Base-by-base conservation (phyloP, 345 rosid genomes). In the Noccaea bulbosa region DNA sequence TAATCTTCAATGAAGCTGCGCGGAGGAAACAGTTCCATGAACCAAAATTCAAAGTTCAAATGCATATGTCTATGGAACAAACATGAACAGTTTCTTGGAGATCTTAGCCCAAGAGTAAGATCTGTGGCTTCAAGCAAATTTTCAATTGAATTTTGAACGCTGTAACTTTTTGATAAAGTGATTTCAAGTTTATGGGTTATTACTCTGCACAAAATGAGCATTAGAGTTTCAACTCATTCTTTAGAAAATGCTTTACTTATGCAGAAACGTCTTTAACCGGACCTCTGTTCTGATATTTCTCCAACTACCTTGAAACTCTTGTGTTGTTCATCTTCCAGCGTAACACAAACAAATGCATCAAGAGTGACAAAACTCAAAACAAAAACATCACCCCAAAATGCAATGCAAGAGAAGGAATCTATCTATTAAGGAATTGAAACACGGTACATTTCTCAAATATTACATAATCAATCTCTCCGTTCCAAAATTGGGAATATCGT, bases 191-290 rank as follows among this genome's bases (percentile, higher is more conserved):
- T 43, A 62, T 67, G 69, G 62, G 56, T 0, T 17, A 17, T 58
- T 73, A 56, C 65, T 43, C 6, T 65, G 52, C 62, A 67, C 55
- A 40, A 17, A 17, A 43, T 67, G 56, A n/a, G 73, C 64, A 74
- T 61, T 35, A 56, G 51, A 52, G 57, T 60, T 52, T 15, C 62
- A 59, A 74, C 67, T 53, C 72, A 66, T 73, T 56, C 46, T 9
- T 58, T 58, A 58, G 66, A 22, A 58, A 70, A 7, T 45, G 41
- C 17, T 6, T 9, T 61, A 7, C 43, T 50, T 16, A 50, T 61
- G 17, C 50, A 46, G 11, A 17, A 20, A 33, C n/a, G 11, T 4
- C 40, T 27, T 35, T 4, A 16, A 30, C 27, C 20, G 20, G 20
- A 17, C 20, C 20, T 17, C 20, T 17, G 20, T 17, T 17, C 20